Evolutionary conservation across 2,329 filamentous ascomycete species (phyloP).

Genomic region (Colletotrichum gigasporum): DNA sequence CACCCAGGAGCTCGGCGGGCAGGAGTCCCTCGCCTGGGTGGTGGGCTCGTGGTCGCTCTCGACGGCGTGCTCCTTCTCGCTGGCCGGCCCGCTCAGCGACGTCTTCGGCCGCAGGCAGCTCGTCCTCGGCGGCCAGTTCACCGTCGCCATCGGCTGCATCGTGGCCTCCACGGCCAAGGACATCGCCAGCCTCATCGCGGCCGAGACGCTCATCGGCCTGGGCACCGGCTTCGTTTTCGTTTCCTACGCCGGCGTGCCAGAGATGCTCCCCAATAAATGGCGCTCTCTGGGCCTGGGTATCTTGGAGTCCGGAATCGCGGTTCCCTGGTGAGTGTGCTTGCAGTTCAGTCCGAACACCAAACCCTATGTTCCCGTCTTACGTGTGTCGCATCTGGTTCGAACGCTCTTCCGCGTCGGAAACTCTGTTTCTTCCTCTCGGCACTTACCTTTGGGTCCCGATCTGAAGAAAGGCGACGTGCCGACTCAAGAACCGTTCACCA

Average conservation of each 20-base stretch:
- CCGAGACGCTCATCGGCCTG: slow-evolving; percentile 42
- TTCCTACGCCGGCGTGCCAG: slow-evolving; percentile 43
- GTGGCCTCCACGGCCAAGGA: slow-evolving; percentile 37
- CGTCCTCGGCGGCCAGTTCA: slow-evolving; percentile 23
- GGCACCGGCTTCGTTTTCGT: slow-evolving; percentile 45
- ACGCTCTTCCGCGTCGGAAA: slow-evolving; percentile 1
- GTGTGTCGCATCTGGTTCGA: slow-evolving; percentile 34
- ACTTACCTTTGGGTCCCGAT: not conserved
- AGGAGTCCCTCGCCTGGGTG: slow-evolving; percentile 24
- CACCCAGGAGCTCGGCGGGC: slow-evolving; percentile 17
- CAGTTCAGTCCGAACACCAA: slow-evolving; percentile 34
- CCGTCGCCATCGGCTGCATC: slow-evolving; percentile 32
- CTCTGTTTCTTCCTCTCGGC: slow-evolving; percentile 7
- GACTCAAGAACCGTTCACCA: slow-evolving; percentile 14
- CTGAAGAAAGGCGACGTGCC: slow-evolving; percentile 15
- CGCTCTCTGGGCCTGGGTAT: slow-evolving; percentile 33
- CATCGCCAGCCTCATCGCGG: slow-evolving; percentile 38
- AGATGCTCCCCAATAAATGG: slow-evolving; percentile 47
- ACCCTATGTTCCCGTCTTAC: not conserved
- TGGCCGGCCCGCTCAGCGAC: slow-evolving; percentile 29
- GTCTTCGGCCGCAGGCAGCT: slow-evolving; percentile 24
- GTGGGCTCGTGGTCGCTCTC: slow-evolving; percentile 30
- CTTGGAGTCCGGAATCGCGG: slow-evolving; percentile 27
- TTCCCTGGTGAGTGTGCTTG: slow-evolving; percentile 28
- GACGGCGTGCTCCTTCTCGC: slow-evolving; percentile 30